Conservation (phyloP, 2,329 filamentous ascomycete species). For the Onygena corvina region DNA sequence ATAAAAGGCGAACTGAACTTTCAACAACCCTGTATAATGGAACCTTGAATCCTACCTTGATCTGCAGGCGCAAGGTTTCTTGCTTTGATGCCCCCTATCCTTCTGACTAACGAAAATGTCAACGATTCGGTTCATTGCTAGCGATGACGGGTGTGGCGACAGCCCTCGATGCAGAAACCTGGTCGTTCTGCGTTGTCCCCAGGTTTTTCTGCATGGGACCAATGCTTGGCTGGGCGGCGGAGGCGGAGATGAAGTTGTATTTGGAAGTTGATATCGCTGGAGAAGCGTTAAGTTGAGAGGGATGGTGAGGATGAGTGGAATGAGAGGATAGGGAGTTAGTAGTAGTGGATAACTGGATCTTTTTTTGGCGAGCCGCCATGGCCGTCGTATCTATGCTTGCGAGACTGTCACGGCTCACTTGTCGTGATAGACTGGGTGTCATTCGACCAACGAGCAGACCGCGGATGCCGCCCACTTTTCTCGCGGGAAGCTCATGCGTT, state of each 20-base stretch:
- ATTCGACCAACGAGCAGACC: constrained; percentile 32
- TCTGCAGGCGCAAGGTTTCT: constrained; percentile 5
- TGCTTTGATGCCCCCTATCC: neutral
- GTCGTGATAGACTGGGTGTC: constrained; percentile 28
- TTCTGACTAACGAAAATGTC: constrained; percentile 5
- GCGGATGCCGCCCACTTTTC: constrained; percentile 42
- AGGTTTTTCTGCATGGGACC: constrained; percentile 6
- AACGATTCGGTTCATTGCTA: constrained; percentile 2
- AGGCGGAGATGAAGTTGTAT: constrained; percentile 8
- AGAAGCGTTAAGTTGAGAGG: neutral
- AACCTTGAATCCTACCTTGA: constrained; percentile 5
- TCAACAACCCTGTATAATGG: neutral
- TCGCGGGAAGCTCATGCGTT: constrained; percentile 46
- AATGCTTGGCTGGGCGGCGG: constrained; percentile 1
- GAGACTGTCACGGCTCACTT: constrained; percentile 31
- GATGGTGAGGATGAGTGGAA: constrained; percentile 1
- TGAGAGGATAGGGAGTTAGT: neutral
- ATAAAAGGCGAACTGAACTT: constrained; percentile 3
- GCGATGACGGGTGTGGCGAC: constrained; percentile 2
- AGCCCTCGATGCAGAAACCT: constrained; percentile 1
- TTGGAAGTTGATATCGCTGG: constrained; percentile 6
- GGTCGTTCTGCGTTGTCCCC: constrained; percentile 1
- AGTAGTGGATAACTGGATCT: neutral
- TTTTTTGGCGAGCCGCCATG: neutral
- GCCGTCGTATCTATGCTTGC: constrained; percentile 9